These are phyloP conservation scores for Penicillium corylophilum DNA, from an alignment of 2,329 filamentous ascomycete species.

Conservation along the genomic window DNA sequence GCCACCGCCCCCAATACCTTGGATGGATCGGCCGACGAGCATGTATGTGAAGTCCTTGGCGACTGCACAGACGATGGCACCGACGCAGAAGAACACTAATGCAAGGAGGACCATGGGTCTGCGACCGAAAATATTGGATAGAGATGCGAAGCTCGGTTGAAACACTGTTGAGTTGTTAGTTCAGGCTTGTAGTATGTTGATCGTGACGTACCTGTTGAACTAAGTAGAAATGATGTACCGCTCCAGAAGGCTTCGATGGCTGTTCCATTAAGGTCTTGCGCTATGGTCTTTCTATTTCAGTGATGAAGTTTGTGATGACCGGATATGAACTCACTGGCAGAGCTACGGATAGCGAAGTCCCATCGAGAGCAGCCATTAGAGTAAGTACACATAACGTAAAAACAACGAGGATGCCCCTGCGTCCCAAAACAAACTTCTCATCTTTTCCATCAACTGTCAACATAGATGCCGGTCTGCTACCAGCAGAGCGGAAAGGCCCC, in stretches of 20 bases:
- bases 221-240: conserved; percentile 51
- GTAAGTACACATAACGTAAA: conserved; percentile 22
- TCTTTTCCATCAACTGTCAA: not conserved
- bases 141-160: conserved; percentile 50
- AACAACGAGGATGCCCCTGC: conserved; percentile 20
- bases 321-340: conserved; percentile 15
- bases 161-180: conserved; percentile 39
- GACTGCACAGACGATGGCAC: conserved; percentile 44
- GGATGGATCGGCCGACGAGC: conserved; percentile 46
- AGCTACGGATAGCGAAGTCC: conserved; percentile 25
- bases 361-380: conserved; percentile 28
- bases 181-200: not conserved
- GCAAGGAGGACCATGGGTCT: conserved; percentile 41
- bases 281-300: conserved; percentile 27
- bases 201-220: conserved; percentile 24
- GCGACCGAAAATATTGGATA: conserved; percentile 51
- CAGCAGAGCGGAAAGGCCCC: not conserved
- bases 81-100: conserved; percentile 46
- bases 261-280: conserved; percentile 32
- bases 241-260: conserved; percentile 52
- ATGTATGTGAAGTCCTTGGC: conserved; percentile 47
- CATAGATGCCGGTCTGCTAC: conserved; percentile 9
- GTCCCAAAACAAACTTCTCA: conserved; percentile 22
- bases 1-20: conserved; percentile 48
- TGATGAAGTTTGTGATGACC: not conserved